A percentile compares a stretch with the other conserved stretches of the same genome.
Conservation (phyloP, 23 red algal species). For the Gracilaria caudata region DNA sequence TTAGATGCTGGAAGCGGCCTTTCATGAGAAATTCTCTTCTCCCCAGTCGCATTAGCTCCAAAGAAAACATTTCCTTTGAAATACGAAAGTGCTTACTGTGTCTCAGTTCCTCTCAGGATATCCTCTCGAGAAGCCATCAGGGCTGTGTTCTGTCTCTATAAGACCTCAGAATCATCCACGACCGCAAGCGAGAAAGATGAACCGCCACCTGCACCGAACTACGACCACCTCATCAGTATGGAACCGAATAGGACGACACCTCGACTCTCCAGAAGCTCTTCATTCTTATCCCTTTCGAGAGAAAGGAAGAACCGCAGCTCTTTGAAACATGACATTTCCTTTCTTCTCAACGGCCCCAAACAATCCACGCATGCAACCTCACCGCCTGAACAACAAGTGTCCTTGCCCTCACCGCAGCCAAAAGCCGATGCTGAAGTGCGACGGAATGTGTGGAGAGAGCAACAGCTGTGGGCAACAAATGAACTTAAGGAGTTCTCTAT, state of each 20-base stretch:
- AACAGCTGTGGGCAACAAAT: conserved; percentile 24
- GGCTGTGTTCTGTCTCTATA: background rate
- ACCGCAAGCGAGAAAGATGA: background rate
- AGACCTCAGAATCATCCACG: background rate
- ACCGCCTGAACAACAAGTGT: background rate
- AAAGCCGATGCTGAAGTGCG: background rate
- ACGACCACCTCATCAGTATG: background rate
- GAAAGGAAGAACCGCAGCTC: background rate
- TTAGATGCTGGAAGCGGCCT: background rate
- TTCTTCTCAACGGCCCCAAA: conserved; percentile 10
- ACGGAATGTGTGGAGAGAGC: background rate
- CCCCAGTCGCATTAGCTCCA: background rate
- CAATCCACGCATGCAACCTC: background rate
- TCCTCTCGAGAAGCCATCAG: conserved; percentile 13
- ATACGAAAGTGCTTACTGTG: conserved; percentile 9
- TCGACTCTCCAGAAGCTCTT: background rate
- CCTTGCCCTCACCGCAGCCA: background rate
- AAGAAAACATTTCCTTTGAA: conserved; percentile 12
- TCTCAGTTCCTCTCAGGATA: background rate
- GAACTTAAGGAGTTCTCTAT: background rate
- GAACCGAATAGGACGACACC: background rate
- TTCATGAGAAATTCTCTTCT: conserved; percentile 33
- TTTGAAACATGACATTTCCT: conserved; percentile 25
- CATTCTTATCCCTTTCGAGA: background rate
- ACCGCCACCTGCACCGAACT: background rate